Percentiles rank a stretch among this genome's conserved stretches.
These are phyloP conservation scores for Brassica carinata DNA, from an alignment of 345 rosid species.

Conservation along the genomic window DNA sequence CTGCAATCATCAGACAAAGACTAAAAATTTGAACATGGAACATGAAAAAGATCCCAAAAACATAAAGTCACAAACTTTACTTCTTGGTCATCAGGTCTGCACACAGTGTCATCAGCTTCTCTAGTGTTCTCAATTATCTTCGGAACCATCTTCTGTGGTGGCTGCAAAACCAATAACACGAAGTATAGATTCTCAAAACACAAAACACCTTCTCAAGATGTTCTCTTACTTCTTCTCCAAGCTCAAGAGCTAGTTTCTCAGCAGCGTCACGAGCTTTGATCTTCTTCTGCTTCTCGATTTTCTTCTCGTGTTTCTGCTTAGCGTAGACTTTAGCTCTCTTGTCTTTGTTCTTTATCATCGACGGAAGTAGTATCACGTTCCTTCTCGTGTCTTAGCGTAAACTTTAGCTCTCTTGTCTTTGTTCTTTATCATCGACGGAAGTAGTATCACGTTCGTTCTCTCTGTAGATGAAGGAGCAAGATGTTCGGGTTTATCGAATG, in stretches of 20 bases:
- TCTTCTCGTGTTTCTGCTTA: constrained; percentile 79
- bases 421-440: constrained; percentile 85
- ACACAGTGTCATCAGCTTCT: constrained; percentile 84
- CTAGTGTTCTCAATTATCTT: constrained; percentile 92
- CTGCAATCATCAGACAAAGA: constrained; percentile 39
- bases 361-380: constrained; percentile 65
- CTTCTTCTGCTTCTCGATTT: constrained; percentile 87
- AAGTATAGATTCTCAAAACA: neutral
- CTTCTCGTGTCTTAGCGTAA: constrained; percentile 59
- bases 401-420: constrained; percentile 86
- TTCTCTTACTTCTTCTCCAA: constrained; percentile 80
- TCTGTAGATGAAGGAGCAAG: too few species aligned
- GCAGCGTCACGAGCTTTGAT: constrained; percentile 75
- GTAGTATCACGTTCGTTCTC: constrained; percentile 59
- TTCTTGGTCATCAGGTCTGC: constrained; percentile 93
- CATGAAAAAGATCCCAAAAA: neutral
- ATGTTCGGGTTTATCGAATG: too few species aligned
- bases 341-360: constrained; percentile 90
- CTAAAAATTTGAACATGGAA: too few species aligned
- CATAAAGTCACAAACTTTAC: constrained; percentile 35
- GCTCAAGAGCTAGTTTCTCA: constrained; percentile 78
- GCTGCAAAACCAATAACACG: constrained; percentile 46
- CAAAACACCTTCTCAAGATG: neutral
- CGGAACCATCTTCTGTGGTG: constrained; percentile 67
- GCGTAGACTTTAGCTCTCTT: constrained; percentile 81